phyloP scores from a whole-genome alignment of 2,329 filamentous ascomycete genomes.

The Harringtonia lauricola region DNA sequence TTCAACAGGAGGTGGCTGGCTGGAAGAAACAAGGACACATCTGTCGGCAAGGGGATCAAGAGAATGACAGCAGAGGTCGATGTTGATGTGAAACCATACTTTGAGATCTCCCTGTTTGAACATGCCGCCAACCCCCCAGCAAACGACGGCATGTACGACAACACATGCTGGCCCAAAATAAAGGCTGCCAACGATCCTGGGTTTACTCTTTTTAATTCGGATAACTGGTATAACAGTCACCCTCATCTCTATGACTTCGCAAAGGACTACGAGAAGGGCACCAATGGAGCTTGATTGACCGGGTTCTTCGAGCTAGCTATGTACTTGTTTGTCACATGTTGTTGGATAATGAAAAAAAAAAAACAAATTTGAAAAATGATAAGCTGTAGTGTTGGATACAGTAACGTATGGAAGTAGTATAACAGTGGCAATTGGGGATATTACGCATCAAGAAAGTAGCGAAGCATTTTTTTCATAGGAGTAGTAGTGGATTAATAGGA shows the following conservation, averaged over 20 bases:
- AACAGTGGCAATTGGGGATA: too few species aligned
- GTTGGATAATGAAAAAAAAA: too few species aligned
- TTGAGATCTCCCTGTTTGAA: conserved; percentile 3
- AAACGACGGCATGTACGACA: conserved; percentile 12
- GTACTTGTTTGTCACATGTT: too few species aligned
- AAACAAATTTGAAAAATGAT: too few species aligned
- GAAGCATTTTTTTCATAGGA: too few species aligned
- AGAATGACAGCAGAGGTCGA: conserved; percentile 2
- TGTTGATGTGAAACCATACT: conserved; percentile 6
- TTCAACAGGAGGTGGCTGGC: conserved; percentile 1
- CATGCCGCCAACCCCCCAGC: neutral
- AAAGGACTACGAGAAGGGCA: neutral
- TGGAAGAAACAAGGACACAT: neutral
- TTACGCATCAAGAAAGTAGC: too few species aligned
- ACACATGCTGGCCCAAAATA: conserved; percentile 13
- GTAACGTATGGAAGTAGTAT: too few species aligned
- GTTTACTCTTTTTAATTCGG: conserved; percentile 12
- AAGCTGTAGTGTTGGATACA: too few species aligned
- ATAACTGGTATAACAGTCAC: conserved; percentile 11
- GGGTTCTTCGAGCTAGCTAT: too few species aligned
- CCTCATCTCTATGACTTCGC: conserved; percentile 5
- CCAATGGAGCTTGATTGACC: neutral
- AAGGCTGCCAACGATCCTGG: conserved; percentile 12
- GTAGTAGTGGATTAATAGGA: too few species aligned
- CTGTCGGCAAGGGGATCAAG: neutral